Evolutionary conservation across 306 rosid genomes (phyloP), one percentile per base, ranked within the genome.

Genomic region (Vigna hirtella): DNA sequence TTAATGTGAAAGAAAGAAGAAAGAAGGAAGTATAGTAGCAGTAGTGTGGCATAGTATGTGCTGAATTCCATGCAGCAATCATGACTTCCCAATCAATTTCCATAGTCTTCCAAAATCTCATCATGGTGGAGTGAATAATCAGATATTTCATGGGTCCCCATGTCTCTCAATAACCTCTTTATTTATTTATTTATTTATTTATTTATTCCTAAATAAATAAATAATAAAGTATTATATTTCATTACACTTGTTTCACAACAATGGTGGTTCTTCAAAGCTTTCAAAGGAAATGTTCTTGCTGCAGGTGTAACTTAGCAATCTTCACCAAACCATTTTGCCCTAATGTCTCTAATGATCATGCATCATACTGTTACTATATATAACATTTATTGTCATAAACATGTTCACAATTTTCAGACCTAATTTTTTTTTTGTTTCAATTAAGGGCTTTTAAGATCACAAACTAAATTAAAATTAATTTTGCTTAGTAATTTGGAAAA

Each of bases 21-120:
- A 36, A 6, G 9, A 36, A 36, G 42, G 8, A 36, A 36, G 6
- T 5, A 34, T 30, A 32, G 9, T 1, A 36, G 38, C 6, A 34
- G 38, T 36, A 36, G 40, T 36, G 8, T 36, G 8, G 40, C 8
- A 36, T 36, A 8, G 14, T 10, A 12, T 45, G 74, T 51, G 79
- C 90, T 82, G 91, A 91, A 93, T 93, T 93, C 98, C 90, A 90
- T 90, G 92, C 86, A 83, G 81, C 87, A 90, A 93, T 93, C 65
- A 93, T 93, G 74, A 51, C 90, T 63, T 53, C 76, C 76, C 69
- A 71, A 88, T 84, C 85, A 83, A 84, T 84, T 88, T 79, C 77
- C 71, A 70, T 70, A 87, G 77, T 73, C 84, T 86, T 87, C 86
- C 82, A 85, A 88, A 86, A 86, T 87, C 68, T 76, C 77, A 91